Evolutionary conservation across 2,329 filamentous ascomycete genomes (phyloP).

Genomic region (Cytospora mali): DNA sequence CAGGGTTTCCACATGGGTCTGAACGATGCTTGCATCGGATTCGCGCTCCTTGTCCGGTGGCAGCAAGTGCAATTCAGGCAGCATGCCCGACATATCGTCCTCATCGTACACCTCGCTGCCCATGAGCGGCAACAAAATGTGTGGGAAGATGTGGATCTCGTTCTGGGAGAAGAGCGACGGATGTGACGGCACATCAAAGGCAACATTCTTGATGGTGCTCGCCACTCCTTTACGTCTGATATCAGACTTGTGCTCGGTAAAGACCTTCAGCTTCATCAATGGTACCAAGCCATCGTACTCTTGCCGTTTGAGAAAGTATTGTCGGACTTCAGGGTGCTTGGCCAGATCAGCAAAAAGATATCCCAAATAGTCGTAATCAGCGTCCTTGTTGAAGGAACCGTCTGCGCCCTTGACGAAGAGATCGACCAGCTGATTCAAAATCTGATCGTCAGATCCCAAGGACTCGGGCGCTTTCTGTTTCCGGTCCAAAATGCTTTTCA

Average conservation of each 20-base stretch:
- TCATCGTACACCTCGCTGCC: conserved; percentile 86
- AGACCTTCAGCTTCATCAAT: conserved; percentile 88
- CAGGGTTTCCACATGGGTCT: conserved; percentile 87
- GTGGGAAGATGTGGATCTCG: conserved; percentile 81
- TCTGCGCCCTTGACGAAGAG: conserved; percentile 92
- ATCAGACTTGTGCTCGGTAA: conserved; percentile 85
- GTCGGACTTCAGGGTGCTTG: conserved; percentile 74
- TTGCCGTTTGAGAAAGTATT: conserved; percentile 74
- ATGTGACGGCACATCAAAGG: conserved; percentile 80
- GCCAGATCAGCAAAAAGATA: conserved; percentile 94
- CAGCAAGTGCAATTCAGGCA: conserved; percentile 86
- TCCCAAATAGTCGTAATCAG: conserved; percentile 88
- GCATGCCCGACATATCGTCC: conserved; percentile 83
- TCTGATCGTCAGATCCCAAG: conserved; percentile 71
- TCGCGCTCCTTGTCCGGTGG: conserved; percentile 90
- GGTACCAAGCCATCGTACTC: conserved; percentile 83
- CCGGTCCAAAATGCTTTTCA: conserved; percentile 69
- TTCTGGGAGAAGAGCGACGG: conserved; percentile 69
- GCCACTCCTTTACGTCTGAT: conserved; percentile 93
- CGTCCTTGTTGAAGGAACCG: conserved; percentile 79
- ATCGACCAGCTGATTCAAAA: conserved; percentile 90
- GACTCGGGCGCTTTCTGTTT: conserved; percentile 69
- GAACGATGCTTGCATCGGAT: conserved; percentile 71
- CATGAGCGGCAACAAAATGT: conserved; percentile 84
- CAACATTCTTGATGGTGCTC: conserved; percentile 89